These are phyloP conservation scores for Hirschioporus abietinus DNA, from an alignment of 768 basidiomycete species.

Conservation along the genomic window DNA sequence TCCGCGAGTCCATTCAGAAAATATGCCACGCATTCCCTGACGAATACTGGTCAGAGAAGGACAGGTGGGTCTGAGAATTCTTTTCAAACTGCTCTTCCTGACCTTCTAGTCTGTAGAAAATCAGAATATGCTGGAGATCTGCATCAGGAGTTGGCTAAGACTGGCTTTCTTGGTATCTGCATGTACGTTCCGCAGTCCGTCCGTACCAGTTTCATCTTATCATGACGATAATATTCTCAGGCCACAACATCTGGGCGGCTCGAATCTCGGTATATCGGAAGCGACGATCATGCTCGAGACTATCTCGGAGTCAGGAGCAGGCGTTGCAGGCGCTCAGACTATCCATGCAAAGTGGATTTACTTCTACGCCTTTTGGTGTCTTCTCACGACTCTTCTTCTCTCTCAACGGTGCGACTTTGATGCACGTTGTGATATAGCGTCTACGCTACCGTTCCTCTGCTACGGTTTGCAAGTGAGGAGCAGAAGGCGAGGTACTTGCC, in stretches of 20 bases:
- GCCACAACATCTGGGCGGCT: conserved; percentile 13
- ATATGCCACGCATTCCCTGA: conserved; percentile 14
- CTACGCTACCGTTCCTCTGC: conserved; percentile 1
- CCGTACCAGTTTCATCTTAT: neutral
- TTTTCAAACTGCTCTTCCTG: neutral
- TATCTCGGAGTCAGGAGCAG: conserved; percentile 14
- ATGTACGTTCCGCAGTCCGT: conserved; percentile 4
- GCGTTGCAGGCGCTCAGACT: conserved; percentile 14
- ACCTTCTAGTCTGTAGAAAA: conserved; percentile 6
- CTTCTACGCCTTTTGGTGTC: neutral
- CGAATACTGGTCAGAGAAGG: conserved; percentile 16
- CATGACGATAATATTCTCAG: conserved; percentile 7
- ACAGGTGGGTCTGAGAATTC: conserved; percentile 6
- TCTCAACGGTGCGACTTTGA: neutral
- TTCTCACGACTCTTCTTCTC: neutral
- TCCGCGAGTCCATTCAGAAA: conserved; percentile 5
- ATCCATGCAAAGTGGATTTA: conserved; percentile 13
- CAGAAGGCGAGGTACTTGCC: conserved; percentile 14
- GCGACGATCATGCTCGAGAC: conserved; percentile 16
- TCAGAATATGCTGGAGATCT: conserved; percentile 12
- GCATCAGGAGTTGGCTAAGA: conserved; percentile 11
- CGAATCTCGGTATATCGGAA: conserved; percentile 14
- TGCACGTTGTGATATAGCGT: neutral
- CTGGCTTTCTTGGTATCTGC: conserved; percentile 13
- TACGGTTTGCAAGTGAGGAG: conserved; percentile 10